A percentile compares a stretch with the other conserved stretches of the same genome.
Conservation (phyloP, 140 eudicot genomes). For the Flaveria floridana region DNA sequence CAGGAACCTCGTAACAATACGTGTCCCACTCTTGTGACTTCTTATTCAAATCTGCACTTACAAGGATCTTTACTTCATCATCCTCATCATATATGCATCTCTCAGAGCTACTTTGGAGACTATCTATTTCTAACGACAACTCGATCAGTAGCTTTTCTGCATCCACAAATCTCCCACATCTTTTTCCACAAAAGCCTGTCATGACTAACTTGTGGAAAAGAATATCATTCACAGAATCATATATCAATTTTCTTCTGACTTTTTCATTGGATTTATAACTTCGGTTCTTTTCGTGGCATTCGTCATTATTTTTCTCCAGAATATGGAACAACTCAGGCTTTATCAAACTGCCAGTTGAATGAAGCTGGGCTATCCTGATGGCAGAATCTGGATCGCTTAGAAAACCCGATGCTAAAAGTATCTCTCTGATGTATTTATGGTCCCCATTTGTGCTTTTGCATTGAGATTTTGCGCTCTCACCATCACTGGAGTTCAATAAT, state of each 20-base stretch:
- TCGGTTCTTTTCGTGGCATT: conserved; percentile 15
- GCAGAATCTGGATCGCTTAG: conserved; percentile 40
- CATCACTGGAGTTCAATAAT: conserved; percentile 24
- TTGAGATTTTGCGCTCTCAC: conserved; percentile 20
- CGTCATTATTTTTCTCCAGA: conserved; percentile 50
- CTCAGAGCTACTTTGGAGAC: conserved; percentile 39
- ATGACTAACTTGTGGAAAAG: conserved; percentile 44
- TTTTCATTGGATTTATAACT: conserved; percentile 35
- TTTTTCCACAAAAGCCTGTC: conserved; percentile 23
- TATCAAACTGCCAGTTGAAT: conserved; percentile 44
- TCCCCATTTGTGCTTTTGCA: conserved; percentile 40
- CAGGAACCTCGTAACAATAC: conserved; percentile 47
- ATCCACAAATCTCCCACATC: conserved; percentile 28
- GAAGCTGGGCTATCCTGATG: conserved; percentile 40
- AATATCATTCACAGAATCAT: conserved; percentile 73
- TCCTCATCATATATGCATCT: conserved; percentile 47
- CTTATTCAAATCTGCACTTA: conserved; percentile 55
- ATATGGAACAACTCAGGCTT: conserved; percentile 62
- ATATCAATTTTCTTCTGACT: conserved; percentile 51
- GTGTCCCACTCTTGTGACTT: conserved; percentile 53
- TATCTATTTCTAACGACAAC: conserved; percentile 55
- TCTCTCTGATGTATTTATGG: conserved; percentile 52
- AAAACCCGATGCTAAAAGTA: conserved; percentile 62
- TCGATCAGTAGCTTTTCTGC: conserved; percentile 57
- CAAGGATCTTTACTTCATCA: conserved; percentile 48